Percentiles rank a stretch among this genome's conserved stretches.
Evolutionary conservation across 163 green algal genomes (phyloP).

Genomic region (Scenedesmus sp.): DNA sequence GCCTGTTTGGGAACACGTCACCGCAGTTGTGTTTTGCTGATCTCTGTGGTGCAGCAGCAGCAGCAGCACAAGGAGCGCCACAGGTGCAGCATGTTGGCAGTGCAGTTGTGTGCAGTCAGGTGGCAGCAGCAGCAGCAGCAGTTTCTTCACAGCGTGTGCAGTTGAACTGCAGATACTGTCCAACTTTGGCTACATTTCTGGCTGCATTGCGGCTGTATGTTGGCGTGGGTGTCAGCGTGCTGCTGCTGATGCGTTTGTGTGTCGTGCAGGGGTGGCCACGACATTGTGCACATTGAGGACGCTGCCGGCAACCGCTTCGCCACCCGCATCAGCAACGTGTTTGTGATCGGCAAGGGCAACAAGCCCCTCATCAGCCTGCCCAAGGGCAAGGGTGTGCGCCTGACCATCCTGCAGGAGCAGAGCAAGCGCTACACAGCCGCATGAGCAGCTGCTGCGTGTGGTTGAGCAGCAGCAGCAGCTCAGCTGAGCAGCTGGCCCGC

Average conservation of each 20-base stretch:
- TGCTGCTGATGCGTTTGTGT: too few species aligned
- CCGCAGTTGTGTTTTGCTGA: too few species aligned
- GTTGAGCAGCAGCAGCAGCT: background rate
- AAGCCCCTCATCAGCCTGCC: slow-evolving; percentile 97
- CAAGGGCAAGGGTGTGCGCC: slow-evolving; percentile 98
- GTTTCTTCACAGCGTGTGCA: background rate
- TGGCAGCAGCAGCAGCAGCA: background rate
- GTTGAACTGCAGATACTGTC: too few species aligned
- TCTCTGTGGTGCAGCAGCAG: too few species aligned
- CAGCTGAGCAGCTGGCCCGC: too few species aligned
- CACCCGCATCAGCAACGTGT: slow-evolving; percentile 96
- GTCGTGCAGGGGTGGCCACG: slow-evolving; percentile 59
- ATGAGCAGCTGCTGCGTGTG: slow-evolving; percentile 1
- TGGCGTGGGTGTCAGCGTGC: too few species aligned
- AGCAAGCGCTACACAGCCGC: slow-evolving; percentile 71
- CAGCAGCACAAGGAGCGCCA: slow-evolving; percentile 98
- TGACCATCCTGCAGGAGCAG: slow-evolving; percentile 97
- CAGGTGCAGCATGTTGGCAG: slow-evolving; percentile 51
- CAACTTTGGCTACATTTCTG: too few species aligned
- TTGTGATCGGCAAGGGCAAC: slow-evolving; percentile 98
- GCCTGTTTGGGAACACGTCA: too few species aligned
- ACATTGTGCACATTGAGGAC: slow-evolving; percentile 98
- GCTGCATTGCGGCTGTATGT: too few species aligned
- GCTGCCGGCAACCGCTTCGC: slow-evolving; percentile 91
- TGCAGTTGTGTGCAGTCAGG: background rate